Evolutionary conservation across 176 grass and related monocot genomes (phyloP).

Genomic region (Phoenix roebelenii): DNA sequence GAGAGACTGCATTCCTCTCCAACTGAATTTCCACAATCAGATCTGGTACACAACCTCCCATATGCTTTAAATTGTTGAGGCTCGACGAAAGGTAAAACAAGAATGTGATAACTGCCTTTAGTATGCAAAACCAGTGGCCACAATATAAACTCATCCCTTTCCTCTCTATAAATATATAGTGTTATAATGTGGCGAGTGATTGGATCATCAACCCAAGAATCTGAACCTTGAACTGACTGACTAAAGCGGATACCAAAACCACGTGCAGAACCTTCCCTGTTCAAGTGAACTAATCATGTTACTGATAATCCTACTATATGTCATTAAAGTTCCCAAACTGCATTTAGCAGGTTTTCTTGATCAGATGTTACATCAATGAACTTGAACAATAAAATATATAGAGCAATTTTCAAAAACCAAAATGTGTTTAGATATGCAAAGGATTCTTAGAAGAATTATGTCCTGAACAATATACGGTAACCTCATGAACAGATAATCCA

Average conservation of each 20-base stretch:
- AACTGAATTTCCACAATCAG: slow-evolving; percentile 62
- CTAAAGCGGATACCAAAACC: slow-evolving; percentile 62
- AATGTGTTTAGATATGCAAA: too few relatives aligned
- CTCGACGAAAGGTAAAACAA: slow-evolving; percentile 66
- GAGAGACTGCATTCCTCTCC: slow-evolving; percentile 62
- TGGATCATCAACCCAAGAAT: slow-evolving; percentile 92
- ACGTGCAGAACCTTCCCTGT: slow-evolving; percentile 63
- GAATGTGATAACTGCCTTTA: slow-evolving; percentile 60
- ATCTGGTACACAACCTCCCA: slow-evolving; percentile 43
- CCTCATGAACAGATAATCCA: too few relatives aligned
- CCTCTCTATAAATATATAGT: slow-evolving; percentile 38
- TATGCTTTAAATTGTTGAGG: slow-evolving; percentile 53
- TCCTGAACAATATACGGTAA: too few relatives aligned
- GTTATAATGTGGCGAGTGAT: slow-evolving; percentile 71
- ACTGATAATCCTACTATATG: too few relatives aligned
- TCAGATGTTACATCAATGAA: too few relatives aligned
- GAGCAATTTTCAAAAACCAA: too few relatives aligned
- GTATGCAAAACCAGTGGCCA: slow-evolving; percentile 80
- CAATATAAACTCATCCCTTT: slow-evolving; percentile 38
- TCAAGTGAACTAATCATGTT: neutral
- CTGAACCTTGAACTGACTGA: slow-evolving; percentile 43
- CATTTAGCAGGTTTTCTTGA: too few relatives aligned
- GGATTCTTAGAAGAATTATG: too few relatives aligned
- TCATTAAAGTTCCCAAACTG: too few relatives aligned
- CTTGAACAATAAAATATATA: too few relatives aligned